These are phyloP conservation scores for Pyracantha coccinea DNA, from an alignment of 331 rosid genomes.

Conservation along the genomic window DNA sequence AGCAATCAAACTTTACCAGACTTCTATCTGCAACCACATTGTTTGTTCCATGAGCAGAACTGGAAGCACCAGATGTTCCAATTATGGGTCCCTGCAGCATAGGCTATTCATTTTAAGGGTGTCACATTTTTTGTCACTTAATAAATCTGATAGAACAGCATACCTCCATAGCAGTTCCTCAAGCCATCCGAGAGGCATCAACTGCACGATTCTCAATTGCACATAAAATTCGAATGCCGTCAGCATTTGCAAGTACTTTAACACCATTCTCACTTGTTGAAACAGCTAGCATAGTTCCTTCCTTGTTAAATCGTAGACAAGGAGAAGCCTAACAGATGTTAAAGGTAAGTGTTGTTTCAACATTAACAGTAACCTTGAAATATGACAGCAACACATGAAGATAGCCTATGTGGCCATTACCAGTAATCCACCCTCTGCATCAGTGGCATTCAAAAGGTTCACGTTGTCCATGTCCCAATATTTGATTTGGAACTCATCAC, in stretches of 20 bases:
- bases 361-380: not conserved
- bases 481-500: slow-evolving; percentile 13
- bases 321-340: slow-evolving; percentile 12
- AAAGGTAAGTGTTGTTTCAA: not conserved
- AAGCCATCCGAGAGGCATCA: not conserved
- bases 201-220: slow-evolving; percentile 1
- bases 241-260: slow-evolving; percentile 19
- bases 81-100: slow-evolving; percentile 9
- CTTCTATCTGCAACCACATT: not conserved
- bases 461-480: slow-evolving; percentile 20
- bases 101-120: not conserved
- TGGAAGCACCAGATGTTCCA: not conserved
- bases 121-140: not conserved
- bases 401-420: not conserved
- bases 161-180: not conserved
- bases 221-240: not conserved
- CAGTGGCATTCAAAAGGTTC: not conserved
- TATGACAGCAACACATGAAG: not conserved
- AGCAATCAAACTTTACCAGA: not conserved
- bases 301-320: slow-evolving; percentile 20
- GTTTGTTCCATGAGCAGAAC: not conserved
- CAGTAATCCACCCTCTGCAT: slow-evolving; percentile 19
- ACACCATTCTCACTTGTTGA: slow-evolving; percentile 13
- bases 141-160: not conserved
- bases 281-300: slow-evolving; percentile 11